Conservation (phyloP, 2,329 filamentous ascomycete species). For the Venturia oleaginea region DNA sequence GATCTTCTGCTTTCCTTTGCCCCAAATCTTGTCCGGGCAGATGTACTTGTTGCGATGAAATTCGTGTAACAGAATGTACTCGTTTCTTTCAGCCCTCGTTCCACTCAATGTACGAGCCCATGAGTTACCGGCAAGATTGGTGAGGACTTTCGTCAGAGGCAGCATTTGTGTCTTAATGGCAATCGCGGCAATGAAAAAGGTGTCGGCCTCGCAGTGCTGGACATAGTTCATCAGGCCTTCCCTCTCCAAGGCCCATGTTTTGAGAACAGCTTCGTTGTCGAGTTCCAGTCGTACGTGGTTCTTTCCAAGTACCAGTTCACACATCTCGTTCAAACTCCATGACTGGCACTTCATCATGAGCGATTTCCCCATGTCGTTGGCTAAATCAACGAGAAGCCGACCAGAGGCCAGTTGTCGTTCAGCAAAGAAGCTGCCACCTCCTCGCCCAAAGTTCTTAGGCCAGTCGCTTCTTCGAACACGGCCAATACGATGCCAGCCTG, state of each 20-base stretch:
- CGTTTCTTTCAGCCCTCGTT: conserved; percentile 93
- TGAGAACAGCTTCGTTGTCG: conserved; percentile 79
- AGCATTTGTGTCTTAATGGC: conserved; percentile 85
- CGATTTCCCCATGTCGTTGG: conserved; percentile 94
- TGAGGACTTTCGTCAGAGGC: conserved; percentile 87
- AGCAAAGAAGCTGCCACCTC: conserved; percentile 82
- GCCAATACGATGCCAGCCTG: conserved; percentile 89
- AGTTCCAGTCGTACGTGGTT: conserved; percentile 69
- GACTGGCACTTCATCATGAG: conserved; percentile 96
- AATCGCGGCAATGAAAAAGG: conserved; percentile 88
- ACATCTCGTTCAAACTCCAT: conserved; percentile 98
- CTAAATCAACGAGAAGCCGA: conserved; percentile 83
- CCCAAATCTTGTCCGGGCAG: conserved; percentile 86
- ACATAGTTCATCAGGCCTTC: conserved; percentile 89
- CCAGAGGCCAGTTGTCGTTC: conserved; percentile 86
- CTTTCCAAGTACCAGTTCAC: conserved; percentile 72
- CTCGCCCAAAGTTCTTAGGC: conserved; percentile 78
- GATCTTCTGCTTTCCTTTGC: conserved; percentile 61
- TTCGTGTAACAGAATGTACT: conserved; percentile 97
- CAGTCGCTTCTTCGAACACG: conserved; percentile 74
- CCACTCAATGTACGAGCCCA: conserved; percentile 95
- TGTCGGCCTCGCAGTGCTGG: conserved; percentile 88
- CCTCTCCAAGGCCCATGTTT: conserved; percentile 74
- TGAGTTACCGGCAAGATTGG: conserved; percentile 93
- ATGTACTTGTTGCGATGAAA: conserved; percentile 97